Base-by-base conservation (phyloP, 176 grass and related monocot species). In the Ensete ventricosum region DNA sequence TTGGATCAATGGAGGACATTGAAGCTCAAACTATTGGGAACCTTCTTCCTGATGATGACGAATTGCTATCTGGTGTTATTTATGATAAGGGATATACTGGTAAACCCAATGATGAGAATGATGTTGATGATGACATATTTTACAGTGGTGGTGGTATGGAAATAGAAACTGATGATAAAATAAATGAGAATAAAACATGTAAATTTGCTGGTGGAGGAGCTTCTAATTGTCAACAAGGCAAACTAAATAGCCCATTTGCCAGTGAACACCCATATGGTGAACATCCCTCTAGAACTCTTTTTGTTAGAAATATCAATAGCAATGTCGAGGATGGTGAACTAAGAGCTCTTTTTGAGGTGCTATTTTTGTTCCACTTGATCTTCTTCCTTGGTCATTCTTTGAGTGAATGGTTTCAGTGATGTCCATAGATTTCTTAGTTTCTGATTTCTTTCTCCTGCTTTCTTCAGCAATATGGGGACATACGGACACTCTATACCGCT, bases 251-350 rank as follows among this genome's bases (percentile, higher is more conserved):
- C 14, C 72, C 87, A 73, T 84, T 90, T 81, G 81, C 85, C 55
- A 85, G 89, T 73, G 87, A 92, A 76, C 89, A 90, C 58, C 89
- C 87, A 21, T 84, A 76, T 77, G 87, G 85, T 24, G 93, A 96
- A 84, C 93, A 88, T 74, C 93, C 89, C 76, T 96, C 93, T 0
- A 90, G 93, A 87, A 92, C 89, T 64, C 93, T 96, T 69, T 96
- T 96, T 76, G 87, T 96, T 60, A 89, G 93, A 75, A 96, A 96
- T 80, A 92, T 96, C 54, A 92, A 90, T 77, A 96, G 89, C 76
- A 96, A 85, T 67, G 81, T 90, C 67, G 93, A 96, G 66, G 93
- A 96, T 72, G 83, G 83, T 54, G 93, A 96, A 81, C 78, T 96
- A 22, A 87, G 79, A 67, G 19, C 80, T 72, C 72, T 92, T 65